These are phyloP conservation scores for Beauveria australis DNA, from an alignment of 2,329 filamentous ascomycete species.

Conservation along the genomic window DNA sequence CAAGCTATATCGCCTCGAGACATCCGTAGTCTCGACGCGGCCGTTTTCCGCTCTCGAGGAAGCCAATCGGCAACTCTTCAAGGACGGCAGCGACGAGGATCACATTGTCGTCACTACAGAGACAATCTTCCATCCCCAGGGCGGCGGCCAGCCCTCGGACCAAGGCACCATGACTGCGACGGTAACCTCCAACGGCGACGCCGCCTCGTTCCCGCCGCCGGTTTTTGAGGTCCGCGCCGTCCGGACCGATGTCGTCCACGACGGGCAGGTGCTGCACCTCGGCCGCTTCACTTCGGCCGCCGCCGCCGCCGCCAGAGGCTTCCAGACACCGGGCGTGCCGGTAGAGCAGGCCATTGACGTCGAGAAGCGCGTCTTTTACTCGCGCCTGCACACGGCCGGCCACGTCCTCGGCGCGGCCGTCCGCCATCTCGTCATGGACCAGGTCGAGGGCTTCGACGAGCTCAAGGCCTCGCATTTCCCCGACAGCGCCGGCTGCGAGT, in stretches of 20 bases:
- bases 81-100: constrained; percentile 41
- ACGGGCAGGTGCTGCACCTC: constrained; percentile 56
- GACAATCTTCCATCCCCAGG: constrained; percentile 71
- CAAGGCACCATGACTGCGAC: constrained; percentile 43
- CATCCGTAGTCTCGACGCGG: constrained; percentile 37
- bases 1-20: constrained; percentile 34
- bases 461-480: constrained; percentile 67
- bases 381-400: constrained; percentile 64
- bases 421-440: constrained; percentile 43
- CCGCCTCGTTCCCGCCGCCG: not conserved
- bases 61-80: constrained; percentile 48
- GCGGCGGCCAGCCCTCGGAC: constrained; percentile 66
- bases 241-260: constrained; percentile 41
- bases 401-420: constrained; percentile 64
- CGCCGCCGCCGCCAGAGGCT: constrained; percentile 17
- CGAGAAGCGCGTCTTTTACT: constrained; percentile 54
- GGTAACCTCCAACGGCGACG: constrained; percentile 13
- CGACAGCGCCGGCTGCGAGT: constrained; percentile 58
- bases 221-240: constrained; percentile 49
- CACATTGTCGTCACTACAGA: constrained; percentile 51
- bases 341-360: constrained; percentile 52
- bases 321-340: constrained; percentile 30
- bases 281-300: constrained; percentile 41
- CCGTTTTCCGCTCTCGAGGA: constrained; percentile 42
- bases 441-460: constrained; percentile 51